phyloP scores from a whole-genome alignment of 148 eudicot species.

The Rhododendron kiyosumense region DNA sequence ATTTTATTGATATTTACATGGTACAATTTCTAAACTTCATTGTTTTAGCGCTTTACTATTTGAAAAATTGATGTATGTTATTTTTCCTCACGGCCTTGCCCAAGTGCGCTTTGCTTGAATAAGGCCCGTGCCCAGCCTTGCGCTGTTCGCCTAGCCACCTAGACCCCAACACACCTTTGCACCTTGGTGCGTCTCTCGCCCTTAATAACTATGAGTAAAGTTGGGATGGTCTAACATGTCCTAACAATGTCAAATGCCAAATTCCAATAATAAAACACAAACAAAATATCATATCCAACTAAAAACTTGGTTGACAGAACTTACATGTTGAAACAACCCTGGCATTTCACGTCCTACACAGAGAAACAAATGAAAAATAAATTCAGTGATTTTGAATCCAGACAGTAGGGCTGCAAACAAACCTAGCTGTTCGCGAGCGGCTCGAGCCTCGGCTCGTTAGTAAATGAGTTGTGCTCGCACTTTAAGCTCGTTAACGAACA shows the following conservation, averaged over 20 bases:
- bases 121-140: too few relatives aligned
- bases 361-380: background rate
- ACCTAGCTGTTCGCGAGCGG: too few relatives aligned
- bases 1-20: background rate
- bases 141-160: too few relatives aligned
- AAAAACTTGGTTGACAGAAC: background rate
- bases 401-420: background rate
- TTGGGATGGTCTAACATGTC: background rate
- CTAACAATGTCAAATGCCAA: background rate
- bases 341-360: constrained; percentile 26
- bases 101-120: background rate
- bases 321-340: constrained; percentile 28
- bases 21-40: background rate
- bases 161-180: too few relatives aligned
- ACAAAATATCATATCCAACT: background rate
- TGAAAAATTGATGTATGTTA: background rate
- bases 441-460: too few relatives aligned
- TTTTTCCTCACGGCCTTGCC: background rate
- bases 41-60: background rate
- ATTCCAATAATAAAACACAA: too few relatives aligned
- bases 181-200: too few relatives aligned
- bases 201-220: background rate
- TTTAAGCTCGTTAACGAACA: too few relatives aligned
- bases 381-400: background rate
- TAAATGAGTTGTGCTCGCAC: too few relatives aligned